Base-by-base conservation (phyloP, 2,329 filamentous ascomycete species). In the Albophoma yamanashiensis region DNA sequence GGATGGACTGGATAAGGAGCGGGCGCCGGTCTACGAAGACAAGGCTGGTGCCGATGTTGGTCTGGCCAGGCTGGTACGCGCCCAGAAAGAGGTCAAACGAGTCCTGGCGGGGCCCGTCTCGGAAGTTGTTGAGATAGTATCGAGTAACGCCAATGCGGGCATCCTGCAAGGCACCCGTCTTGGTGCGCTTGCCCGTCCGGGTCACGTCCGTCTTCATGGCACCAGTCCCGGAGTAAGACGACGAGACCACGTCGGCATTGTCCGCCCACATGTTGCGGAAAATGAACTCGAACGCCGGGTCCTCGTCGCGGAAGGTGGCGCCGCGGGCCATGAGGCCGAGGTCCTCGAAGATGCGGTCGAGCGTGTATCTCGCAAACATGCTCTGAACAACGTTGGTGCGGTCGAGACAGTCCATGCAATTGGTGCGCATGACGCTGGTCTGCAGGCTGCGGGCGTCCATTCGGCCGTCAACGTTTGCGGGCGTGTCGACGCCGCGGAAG, bases 181-280 rank as follows among this genome's bases (percentile, higher is more conserved):
- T 91, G 38, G 94, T 99, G 59, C 95, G 86, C 68, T 89, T 86
- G 57, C 93, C 95, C 1, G 91, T 91, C n/a, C 94, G 88, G 2
- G 94, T 99, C 68, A 97, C 91, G 72, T 99, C 95, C 0, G 94
- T 99, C 82, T 99, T 99, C 78, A 99, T 85, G 58, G 94, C 94
- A 3, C 94, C 95, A 0, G 95, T 99, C 59, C 94, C 94, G 1
- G 94, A 94, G 74, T 99, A 99, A 0, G 91, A 88, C 66, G 85
- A 88, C 22, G 92, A 96, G 40, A 99, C 92, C 31, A 95, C 89
- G 72, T 99, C 94, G 60, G 95, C 94, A 69, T 99, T 99, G 75
- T 99, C 94, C 38, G 94, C 94, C 94, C 94, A 99, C 20, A 97
- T 81, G 74, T 97, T 97, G 66, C 94, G 91, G 84, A 97, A 99